Percentiles rank a stretch among this genome's conserved stretches.
Evolutionary conservation across 106 monocot genomes (phyloP).

Genomic region (Chionographis japonica): DNA sequence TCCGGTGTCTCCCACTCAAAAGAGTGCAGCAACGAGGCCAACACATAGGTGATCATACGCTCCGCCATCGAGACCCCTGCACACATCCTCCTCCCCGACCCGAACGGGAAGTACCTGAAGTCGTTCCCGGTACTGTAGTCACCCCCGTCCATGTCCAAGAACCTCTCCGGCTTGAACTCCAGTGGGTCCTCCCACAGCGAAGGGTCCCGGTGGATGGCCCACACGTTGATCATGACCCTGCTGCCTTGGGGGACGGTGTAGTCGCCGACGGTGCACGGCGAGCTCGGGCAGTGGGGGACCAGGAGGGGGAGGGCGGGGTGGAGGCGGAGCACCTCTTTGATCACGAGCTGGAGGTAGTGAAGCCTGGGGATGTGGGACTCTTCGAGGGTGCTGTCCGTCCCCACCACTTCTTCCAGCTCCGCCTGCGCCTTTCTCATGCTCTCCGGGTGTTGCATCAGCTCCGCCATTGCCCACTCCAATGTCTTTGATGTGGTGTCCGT

Average conservation of each 20-base stretch:
- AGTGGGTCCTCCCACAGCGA: slow-evolving; percentile 21
- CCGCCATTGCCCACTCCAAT: slow-evolving; percentile 21
- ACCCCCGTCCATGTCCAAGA: background rate
- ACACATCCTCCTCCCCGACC: slow-evolving; percentile 21
- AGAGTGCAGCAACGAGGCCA: slow-evolving; percentile 16
- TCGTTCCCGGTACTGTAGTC: slow-evolving; percentile 9
- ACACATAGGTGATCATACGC: background rate
- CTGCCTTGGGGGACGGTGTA: slow-evolving; percentile 13
- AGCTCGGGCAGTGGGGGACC: slow-evolving; percentile 20
- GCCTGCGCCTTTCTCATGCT: slow-evolving; percentile 2
- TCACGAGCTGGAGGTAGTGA: slow-evolving; percentile 10
- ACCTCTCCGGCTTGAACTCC: slow-evolving; percentile 29
- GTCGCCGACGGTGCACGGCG: slow-evolving; percentile 1
- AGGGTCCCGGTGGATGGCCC: slow-evolving; percentile 21
- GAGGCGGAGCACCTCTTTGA: slow-evolving; percentile 16
- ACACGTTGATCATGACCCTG: slow-evolving; percentile 21
- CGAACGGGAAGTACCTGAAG: slow-evolving; percentile 21
- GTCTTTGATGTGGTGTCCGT: slow-evolving; percentile 15
- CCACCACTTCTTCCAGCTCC: slow-evolving; percentile 20
- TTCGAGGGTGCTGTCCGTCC: slow-evolving; percentile 8
- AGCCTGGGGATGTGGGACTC: slow-evolving; percentile 14
- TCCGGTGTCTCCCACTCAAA: slow-evolving; percentile 21
- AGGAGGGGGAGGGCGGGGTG: slow-evolving; percentile 26
- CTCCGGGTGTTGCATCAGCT: slow-evolving; percentile 9
- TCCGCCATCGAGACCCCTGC: slow-evolving; percentile 11